Base-by-base conservation (phyloP, 192 early-diverging fungal genomes). In the Geosiphon pyriformis region DNA sequence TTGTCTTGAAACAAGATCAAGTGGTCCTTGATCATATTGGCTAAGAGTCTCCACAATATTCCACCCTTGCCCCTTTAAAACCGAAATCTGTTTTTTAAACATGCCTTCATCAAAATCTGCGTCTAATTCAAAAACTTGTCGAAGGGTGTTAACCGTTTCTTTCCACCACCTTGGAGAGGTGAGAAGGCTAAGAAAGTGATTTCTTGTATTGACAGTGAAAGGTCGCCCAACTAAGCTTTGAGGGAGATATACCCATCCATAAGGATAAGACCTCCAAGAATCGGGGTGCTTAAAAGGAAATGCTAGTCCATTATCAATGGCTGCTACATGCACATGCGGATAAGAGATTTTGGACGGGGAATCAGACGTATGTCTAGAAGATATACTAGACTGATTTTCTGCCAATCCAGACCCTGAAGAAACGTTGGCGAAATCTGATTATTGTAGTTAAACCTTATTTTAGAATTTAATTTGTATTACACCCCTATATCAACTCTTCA, bases 271-370 rank as follows among this genome's bases (percentile, higher is more conserved):
- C 4, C 94, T 74, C 85, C 87, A 91, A 49, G 84, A 76, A 70
- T 95, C 91, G 0, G 94, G 94, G 64, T 95, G 94, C 58, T 95
- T 93, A 74, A 83, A 91, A 0, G 94, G 94, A 63, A 95, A 95
- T 2, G 94, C 90, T n/a, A 95, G 79, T 10, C 94, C 94, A 69
- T 95, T 94, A 71, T 95, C 94, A 66, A 95, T 95, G 47, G 92
- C 92, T 0, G 91, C 91, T 4, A 95, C 80, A 50, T 89, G 87
- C 15, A 94, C 71, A 65, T 86, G 87, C 4, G 75, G 63, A 31
- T 57, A 67, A 20, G 25, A 23, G 20, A 35, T 33, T 42, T 34
- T 59, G 1, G 32, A 15, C n/a, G 37, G 6, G 37, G 46, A n/a
- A 49, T 3, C 2, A 20, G 62, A 42, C 22, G n/a, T 53, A 10